These are phyloP conservation scores for Ophiostoma tasmaniense DNA, from an alignment of 2,329 filamentous ascomycete genomes.

Conservation along the genomic window DNA sequence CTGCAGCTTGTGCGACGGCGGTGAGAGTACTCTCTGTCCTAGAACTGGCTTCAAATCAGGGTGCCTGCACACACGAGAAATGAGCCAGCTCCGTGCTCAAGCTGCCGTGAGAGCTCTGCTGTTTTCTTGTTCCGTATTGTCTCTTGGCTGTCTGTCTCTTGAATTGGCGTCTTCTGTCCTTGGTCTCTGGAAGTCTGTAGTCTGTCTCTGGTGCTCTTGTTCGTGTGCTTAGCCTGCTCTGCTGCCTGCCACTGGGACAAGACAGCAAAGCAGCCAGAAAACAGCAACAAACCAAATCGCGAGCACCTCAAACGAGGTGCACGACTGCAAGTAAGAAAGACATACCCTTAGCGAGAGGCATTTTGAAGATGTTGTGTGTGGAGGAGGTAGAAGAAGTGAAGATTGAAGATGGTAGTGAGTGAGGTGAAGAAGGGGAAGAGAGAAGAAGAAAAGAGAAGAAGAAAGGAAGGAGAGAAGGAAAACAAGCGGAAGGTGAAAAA, in stretches of 20 bases:
- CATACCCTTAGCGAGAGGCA: slow-evolving; percentile 39
- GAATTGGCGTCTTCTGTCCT: not conserved
- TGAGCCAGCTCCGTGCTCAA: not conserved
- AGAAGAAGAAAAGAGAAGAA: not conserved
- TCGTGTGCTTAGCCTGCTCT: not conserved
- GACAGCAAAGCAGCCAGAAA: not conserved
- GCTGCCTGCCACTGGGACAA: not conserved
- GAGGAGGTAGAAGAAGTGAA: slow-evolving; percentile 18
- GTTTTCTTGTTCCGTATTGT: not conserved
- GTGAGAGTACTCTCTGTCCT: not conserved
- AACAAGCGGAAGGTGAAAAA: not conserved
- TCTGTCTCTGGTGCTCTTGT: not conserved
- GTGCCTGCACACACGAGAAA: not conserved
- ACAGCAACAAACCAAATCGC: not conserved
- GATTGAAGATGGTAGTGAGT: slow-evolving; percentile 18
- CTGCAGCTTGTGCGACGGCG: not conserved
- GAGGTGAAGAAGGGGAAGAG: slow-evolving; percentile 3
- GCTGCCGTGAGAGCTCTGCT: not conserved
- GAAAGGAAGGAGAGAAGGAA: not conserved
- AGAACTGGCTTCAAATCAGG: not conserved
- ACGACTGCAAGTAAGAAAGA: slow-evolving; percentile 14
- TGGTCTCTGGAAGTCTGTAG: not conserved
- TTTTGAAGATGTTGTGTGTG: slow-evolving; percentile 30
- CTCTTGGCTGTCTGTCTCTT: not conserved
- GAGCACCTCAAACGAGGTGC: not conserved